Base-by-base conservation (phyloP, 1,284 basidiomycete species). In the Microbotryum intermedium region DNA sequence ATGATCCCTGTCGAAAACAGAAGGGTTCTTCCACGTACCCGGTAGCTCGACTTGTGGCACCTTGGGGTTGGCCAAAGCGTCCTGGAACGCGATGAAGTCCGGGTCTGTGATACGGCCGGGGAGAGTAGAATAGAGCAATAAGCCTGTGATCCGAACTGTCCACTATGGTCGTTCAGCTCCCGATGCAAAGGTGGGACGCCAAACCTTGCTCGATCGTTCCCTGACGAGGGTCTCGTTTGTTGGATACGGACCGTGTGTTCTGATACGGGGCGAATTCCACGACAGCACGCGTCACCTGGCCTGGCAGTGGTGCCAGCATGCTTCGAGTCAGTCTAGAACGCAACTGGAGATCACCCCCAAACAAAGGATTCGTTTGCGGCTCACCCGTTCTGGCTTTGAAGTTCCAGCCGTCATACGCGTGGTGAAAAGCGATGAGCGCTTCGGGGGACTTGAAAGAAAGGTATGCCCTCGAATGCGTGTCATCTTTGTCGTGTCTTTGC, bases 261-360 rank as follows among this genome's bases (percentile, higher is more conserved):
- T 93, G 92, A 65, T 86, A 89, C 0, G 92, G 91, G 0, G 94
- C 88, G 72, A 88, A 97, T 75, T 98, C 94, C 3, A 98, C 91
- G 2, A 95, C 79, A 1, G 90, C 90, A 58, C 85, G 81, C 4
- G 83, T 88, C 71, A 94, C 89, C 70, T 86, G 86, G 11, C 93
- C 92, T 93, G 69, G 1, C 21, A 11, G 11, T 39, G 13, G 34
- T 3, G 11, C 3, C 20, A 28, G 34, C 20, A 0, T 8, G 9
- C 4, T 26, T 30, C 29, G 18, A 25, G 49, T 60, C 26, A 57
- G 42, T 18, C 10, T 2, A 7, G 1, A 18, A 3, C 5, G 10
- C 3, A 11, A 26, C 20, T 5, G 11, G 11, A 28, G 34, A 21
- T n/a, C 21, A 28, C 23, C 25, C 34, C 5, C 20, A 10, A 3